Base-by-base conservation (phyloP, 179 eudicot species). In the Beta macrorhiza region DNA sequence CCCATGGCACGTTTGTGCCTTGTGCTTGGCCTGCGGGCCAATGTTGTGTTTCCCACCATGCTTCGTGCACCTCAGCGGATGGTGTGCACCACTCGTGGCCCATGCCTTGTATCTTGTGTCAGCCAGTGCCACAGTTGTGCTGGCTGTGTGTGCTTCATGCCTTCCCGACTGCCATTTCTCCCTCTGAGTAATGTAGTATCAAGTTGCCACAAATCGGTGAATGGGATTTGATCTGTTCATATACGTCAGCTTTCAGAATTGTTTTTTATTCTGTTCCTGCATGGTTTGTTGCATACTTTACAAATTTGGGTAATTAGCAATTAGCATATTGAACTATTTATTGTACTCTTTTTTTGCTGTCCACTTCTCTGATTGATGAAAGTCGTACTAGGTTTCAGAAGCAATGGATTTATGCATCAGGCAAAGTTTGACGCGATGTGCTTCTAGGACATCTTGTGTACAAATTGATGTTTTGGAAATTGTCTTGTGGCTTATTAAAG, bases 331-430 rank as follows among this genome's bases (percentile, higher is more conserved):
- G n/a, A 49, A 49, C 16, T 58, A 4, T 58, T 37, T 59, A 49
- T 29, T 29, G 32, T 17, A 25, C 25, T 25, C 0, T 25, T 25
- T 29, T 2, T 15, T 9, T 49, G 80, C 29, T 79, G 37, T 63
- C 42, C n/a, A n/a, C 67, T 64, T 65, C 32, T 51, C 80, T 82
- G 78, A 80, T 71, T 64, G 65, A 71, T 79, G 75, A 58, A 65
- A 44, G 64, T 58, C 72, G 51, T 65, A 57, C 79, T 84, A 95
- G 99, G 87, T 93, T 62, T 93, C 99, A 79, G 98, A 91, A 90
- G 92, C 91, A 52, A 86, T 86, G 84, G 97, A 93, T 90, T 57
- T 81, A 73, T 88, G 91, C 86, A 87, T 87, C 80, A 89, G 92
- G 87, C 89, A 87, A 77, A 89, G 87, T 62, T 84, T 92, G 86